Percentiles rank a stretch among this genome's conserved stretches.
These are phyloP conservation scores for Yarrowia galli DNA, from an alignment of 1,139 yeast species.

Conservation along the genomic window DNA sequence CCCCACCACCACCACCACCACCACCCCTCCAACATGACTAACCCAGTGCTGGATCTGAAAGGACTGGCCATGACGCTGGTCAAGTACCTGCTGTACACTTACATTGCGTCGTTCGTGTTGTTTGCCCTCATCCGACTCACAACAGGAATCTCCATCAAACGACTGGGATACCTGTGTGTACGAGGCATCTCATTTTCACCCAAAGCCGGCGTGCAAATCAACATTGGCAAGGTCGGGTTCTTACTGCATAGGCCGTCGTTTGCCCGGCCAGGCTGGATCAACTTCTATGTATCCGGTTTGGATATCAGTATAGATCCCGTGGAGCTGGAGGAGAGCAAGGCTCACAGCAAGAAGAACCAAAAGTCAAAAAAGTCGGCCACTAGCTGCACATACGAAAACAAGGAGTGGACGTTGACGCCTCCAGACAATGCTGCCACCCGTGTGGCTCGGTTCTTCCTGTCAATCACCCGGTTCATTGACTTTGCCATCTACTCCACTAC, in stretches of 20 bases:
- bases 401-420: slow-evolving; percentile 38
- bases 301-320: slow-evolving; percentile 49
- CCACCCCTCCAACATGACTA: neutral
- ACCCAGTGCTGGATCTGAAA: slow-evolving; percentile 27
- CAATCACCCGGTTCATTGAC: slow-evolving; percentile 33
- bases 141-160: slow-evolving; percentile 55
- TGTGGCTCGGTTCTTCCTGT: slow-evolving; percentile 14
- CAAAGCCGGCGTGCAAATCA: slow-evolving; percentile 49
- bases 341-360: neutral
- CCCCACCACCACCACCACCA: neutral
- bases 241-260: slow-evolving; percentile 54
- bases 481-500: slow-evolving; percentile 38
- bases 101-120: slow-evolving; percentile 50
- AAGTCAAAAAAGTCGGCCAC: slow-evolving; percentile 1
- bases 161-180: slow-evolving; percentile 54
- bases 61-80: slow-evolving; percentile 32
- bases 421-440: slow-evolving; percentile 14
- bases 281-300: slow-evolving; percentile 47
- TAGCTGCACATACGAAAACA: slow-evolving; percentile 9
- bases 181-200: slow-evolving; percentile 52
- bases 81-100: slow-evolving; percentile 42
- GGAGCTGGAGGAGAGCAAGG: slow-evolving; percentile 37
- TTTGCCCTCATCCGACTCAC: slow-evolving; percentile 53
- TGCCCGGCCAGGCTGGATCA: slow-evolving; percentile 53
- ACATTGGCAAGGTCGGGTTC: slow-evolving; percentile 51